These are phyloP conservation scores for Solanum chilense DNA, from an alignment of 257 asterid genomes.

Conservation along the genomic window DNA sequence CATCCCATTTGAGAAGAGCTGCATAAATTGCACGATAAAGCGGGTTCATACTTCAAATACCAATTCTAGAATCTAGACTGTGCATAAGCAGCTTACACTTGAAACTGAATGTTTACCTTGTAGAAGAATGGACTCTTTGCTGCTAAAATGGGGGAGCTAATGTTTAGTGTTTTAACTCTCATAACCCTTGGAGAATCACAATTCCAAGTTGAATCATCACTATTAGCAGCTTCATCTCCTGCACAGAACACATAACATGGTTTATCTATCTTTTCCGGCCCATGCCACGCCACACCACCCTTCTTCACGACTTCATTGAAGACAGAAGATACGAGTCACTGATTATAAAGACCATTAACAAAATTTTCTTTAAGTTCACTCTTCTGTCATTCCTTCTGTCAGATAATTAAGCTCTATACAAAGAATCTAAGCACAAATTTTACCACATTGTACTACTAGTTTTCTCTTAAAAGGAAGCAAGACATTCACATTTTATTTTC, in stretches of 20 bases:
- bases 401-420: neutral
- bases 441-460: neutral
- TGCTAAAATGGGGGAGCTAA: slow-evolving; percentile 29
- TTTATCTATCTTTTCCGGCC: neutral
- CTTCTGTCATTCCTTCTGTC: neutral
- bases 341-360: neutral
- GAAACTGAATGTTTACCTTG: neutral
- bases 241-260: neutral
- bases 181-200: slow-evolving; percentile 14
- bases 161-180: slow-evolving; percentile 14
- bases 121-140: slow-evolving; percentile 28
- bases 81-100: neutral
- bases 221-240: slow-evolving; percentile 23
- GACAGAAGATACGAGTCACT: neutral
- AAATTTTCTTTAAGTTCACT: neutral
- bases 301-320: neutral
- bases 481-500: neutral
- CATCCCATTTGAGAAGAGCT: slow-evolving; percentile 21
- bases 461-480: neutral
- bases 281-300: neutral
- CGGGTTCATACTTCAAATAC: neutral
- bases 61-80: neutral
- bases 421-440: neutral
- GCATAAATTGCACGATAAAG: neutral
- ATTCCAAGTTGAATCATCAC: slow-evolving; percentile 14